phyloP scores from a whole-genome alignment of 257 asterid species.

The Primulina huaijiensis region DNA sequence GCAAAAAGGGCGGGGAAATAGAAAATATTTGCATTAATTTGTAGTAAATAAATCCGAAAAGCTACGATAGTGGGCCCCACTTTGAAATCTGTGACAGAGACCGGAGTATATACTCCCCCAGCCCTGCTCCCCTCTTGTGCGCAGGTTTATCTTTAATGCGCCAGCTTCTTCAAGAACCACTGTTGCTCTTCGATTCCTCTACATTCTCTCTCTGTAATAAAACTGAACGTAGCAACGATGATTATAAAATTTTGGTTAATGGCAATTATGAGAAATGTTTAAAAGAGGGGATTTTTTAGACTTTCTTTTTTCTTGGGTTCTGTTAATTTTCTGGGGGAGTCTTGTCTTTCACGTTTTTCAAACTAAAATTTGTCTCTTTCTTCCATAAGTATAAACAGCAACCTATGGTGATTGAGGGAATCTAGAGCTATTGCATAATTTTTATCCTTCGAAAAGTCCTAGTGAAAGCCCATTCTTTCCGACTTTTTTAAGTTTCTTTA shows the following conservation, averaged over 20 bases:
- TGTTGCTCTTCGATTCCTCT: not conserved
- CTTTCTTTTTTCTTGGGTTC: constrained; percentile 15
- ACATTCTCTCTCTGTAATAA: constrained; percentile 28
- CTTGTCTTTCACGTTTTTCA: constrained; percentile 77
- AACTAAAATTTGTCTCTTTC: constrained; percentile 20
- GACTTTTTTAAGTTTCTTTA: constrained; percentile 14
- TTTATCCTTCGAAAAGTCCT: constrained; percentile 31
- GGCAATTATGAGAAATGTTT: not conserved
- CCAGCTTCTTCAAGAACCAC: not conserved
- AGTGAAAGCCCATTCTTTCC: constrained; percentile 34
- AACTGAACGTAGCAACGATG: not conserved
- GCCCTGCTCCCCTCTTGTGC: constrained; percentile 14
- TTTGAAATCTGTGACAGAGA: not conserved
- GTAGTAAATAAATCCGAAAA: not conserved
- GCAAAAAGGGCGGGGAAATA: not conserved
- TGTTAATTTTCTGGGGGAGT: constrained; percentile 43
- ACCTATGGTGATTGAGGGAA: constrained; percentile 36
- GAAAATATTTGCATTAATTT: not conserved
- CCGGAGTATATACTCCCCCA: not conserved
- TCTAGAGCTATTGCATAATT: constrained; percentile 47
- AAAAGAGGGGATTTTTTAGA: constrained; percentile 21
- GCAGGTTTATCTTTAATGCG: constrained; percentile 28
- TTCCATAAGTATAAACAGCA: not conserved
- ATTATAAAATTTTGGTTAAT: not conserved
- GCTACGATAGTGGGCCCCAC: not conserved